Evolutionary conservation across 23 red algal genomes (phyloP), one percentile per base, ranked within the genome.

Genomic region (Cyanidiococcus yangmingshanensis): DNA sequence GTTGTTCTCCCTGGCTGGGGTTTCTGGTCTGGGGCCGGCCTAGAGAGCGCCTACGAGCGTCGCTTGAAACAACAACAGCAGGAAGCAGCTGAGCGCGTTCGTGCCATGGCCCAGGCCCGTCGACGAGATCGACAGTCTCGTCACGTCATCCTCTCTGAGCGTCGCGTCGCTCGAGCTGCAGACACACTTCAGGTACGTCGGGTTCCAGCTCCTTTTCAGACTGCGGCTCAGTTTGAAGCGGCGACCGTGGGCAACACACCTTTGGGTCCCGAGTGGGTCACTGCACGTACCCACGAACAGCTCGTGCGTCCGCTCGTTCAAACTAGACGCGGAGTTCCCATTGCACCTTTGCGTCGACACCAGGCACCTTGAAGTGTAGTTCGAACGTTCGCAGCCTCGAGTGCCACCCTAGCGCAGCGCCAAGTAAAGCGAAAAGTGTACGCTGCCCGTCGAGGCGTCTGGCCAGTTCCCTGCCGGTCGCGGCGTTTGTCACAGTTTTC

Each of bases 111-210:
- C 12, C 21, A 32, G n/a, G 63, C 63, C 7, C 63, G 63, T 30
- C 63, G 63, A 17, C 63, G 63, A 7, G 63, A 71, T 30, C 63
- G 63, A 12, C 63, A 71, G 21, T 7, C 27, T 12, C 16, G 63
- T 2, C 63, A 71, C 63, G 63, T 71, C n/a, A 25, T 71, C n/a
- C 63, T 71, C 12, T 71, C 63, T 7, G 63, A 71, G 27, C 63
- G 63, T 35, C 63, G 63, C 27, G 3, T 71, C 32, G n/a, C n/a
- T 3, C n/a, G n/a, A 12, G 63, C 63, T 35, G 63, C 63, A 25
- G 63, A 71, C 27, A 35, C 27, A 7, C 63, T 71, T 35, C 63
- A 71, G 32, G 32, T 71, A 7, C 63, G 63, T 3, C 63, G 32
- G 27, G n/a, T 35, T 7, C 63, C 63, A 7, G 7, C 32, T 7